Evolutionary conservation across 768 basidiomycete genomes (phyloP).

Genomic region (Mycena crocata): DNA sequence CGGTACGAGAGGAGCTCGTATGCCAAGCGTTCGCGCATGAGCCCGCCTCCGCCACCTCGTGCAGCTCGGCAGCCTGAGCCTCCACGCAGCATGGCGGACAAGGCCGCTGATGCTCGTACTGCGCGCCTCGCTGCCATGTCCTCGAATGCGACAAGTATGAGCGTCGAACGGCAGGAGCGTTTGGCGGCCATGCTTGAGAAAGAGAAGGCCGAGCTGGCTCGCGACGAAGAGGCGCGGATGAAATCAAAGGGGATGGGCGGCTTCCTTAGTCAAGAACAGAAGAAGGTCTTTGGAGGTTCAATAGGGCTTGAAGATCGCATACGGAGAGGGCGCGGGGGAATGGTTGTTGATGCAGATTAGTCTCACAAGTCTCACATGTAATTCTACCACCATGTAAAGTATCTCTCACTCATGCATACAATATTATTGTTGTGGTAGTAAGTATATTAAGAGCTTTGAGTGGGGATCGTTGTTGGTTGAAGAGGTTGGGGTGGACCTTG

Average conservation of each 20-base stretch:
- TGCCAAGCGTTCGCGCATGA: slow-evolving; percentile 64
- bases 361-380: neutral
- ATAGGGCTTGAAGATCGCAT: slow-evolving; percentile 87
- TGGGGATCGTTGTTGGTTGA: too few relatives aligned
- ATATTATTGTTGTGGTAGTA: neutral
- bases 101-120: slow-evolving; percentile 67
- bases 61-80: slow-evolving; percentile 33
- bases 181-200: slow-evolving; percentile 75
- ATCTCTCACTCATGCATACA: neutral
- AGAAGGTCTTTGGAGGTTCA: slow-evolving; percentile 82
- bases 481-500: too few relatives aligned
- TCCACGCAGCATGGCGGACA: slow-evolving; percentile 36
- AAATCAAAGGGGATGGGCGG: slow-evolving; percentile 83
- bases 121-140: slow-evolving; percentile 94
- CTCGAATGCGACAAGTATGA: slow-evolving; percentile 73
- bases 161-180: slow-evolving; percentile 76
- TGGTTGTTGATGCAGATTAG: slow-evolving; percentile 75
- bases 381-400: slow-evolving; percentile 5
- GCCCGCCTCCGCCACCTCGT: slow-evolving; percentile 51
- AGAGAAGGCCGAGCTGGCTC: slow-evolving; percentile 83
- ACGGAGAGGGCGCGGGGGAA: slow-evolving; percentile 73
- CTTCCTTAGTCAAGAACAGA: slow-evolving; percentile 87
- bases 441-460: too few relatives aligned
- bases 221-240: slow-evolving; percentile 72
- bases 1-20: slow-evolving; percentile 41